Base-by-base conservation (phyloP, 257 asterid species). In the Avicennia marina region DNA sequence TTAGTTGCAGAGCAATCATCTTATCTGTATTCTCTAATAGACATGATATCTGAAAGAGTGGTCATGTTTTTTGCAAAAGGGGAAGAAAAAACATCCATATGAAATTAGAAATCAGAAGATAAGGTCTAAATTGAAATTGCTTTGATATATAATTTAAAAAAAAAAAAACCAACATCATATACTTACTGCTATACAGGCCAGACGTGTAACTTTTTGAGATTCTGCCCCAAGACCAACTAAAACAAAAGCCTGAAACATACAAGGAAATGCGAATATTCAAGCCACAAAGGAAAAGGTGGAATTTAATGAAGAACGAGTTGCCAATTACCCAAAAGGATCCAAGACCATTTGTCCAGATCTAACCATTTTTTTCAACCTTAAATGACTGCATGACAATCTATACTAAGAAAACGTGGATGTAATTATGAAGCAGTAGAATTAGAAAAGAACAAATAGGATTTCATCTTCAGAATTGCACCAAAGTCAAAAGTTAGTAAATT, bases 201-300 rank as follows among this genome's bases (percentile, higher is more conserved):
- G 86, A 21, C 75, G 66, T 70, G 74, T 81, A 83, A 86, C 90
- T 72, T 74, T 81, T 51, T 89, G 94, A 53, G 98, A 89, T 56
- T 74, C 81, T 50, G 96, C 87, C 48, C 78, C 89, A 51, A 93
- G 82, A 57, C 98, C 98, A 64, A 80, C 96, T 58, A 78, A 54
- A 48, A 89, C 79, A 43, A 84, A 84, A 19, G 84, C 72, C 98
- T 93, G 91, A 73, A 81, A 60, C 61, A 61, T 34, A 64, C 3
- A 69, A 59, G 3, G 50, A 65, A 58, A 54, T 12, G 57, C 26
- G 62, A 64, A 58, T 11, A 45, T 9, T 66, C 42, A 63, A 56
- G 29, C 60, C 19, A 55, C 38, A 47, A 60, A 66, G 56, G 47
- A 57, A 29, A 38, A 52, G 15, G 11, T 31, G 20, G 32, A 32